phyloP scores from a whole-genome alignment of 805 yeast species.

The Yarrowia alimentaria region DNA sequence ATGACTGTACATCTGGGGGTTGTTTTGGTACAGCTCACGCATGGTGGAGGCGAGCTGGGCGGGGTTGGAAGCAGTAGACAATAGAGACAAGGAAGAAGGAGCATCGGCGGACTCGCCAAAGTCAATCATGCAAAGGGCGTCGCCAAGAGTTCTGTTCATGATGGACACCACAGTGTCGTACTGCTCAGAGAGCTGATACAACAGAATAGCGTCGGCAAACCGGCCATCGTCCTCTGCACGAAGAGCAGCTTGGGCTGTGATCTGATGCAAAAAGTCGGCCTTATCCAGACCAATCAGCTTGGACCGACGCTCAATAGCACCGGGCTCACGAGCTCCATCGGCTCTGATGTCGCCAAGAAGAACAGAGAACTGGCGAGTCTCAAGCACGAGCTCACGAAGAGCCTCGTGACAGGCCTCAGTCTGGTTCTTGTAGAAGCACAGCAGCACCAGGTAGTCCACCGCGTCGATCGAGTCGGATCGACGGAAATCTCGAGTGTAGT shows the following conservation, averaged over 20 bases:
- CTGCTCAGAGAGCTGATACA: slow-evolving; percentile 87
- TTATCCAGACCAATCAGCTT: slow-evolving; percentile 60
- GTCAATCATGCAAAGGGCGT: slow-evolving; percentile 68
- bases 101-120: slow-evolving; percentile 36
- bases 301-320: slow-evolving; percentile 78
- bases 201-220: slow-evolving; percentile 73
- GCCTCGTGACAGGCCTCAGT: slow-evolving; percentile 66
- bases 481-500: slow-evolving; percentile 79
- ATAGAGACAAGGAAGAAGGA: slow-evolving; percentile 46
- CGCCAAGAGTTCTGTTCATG: slow-evolving; percentile 75
- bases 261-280: slow-evolving; percentile 60
- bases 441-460: slow-evolving; percentile 77
- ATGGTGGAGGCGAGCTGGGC: slow-evolving; percentile 43
- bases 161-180: slow-evolving; percentile 74
- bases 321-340: slow-evolving; percentile 76
- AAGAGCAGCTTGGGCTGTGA: slow-evolving; percentile 80
- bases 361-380: slow-evolving; percentile 78
- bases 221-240: slow-evolving; percentile 92
- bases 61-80: slow-evolving; percentile 41
- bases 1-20: slow-evolving; percentile 57
- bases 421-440: slow-evolving; percentile 54
- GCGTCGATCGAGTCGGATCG: slow-evolving; percentile 86
- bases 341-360: slow-evolving; percentile 79
- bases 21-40: slow-evolving; percentile 47
- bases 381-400: slow-evolving; percentile 76